Base-by-base conservation (phyloP, 495 filamentous ascomycete genomes). In the Podospora fimiseda region DNA sequence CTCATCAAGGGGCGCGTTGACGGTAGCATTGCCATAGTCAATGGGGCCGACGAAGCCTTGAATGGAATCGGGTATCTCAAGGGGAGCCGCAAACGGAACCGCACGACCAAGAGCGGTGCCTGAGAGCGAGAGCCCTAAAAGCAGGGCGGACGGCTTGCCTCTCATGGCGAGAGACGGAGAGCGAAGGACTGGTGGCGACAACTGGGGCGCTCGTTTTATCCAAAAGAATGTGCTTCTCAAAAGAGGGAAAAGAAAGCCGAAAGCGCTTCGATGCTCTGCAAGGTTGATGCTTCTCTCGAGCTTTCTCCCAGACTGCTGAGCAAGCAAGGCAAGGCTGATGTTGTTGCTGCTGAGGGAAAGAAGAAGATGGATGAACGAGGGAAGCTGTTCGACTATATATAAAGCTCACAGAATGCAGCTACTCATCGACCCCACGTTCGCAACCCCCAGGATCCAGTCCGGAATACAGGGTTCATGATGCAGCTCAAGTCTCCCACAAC, bases 1-100 rank as follows among this genome's bases (percentile, higher is more conserved):
- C 48, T 48, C 27, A 36, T 55, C 56, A 14, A 59, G 20, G 16
- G 56, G 56, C 0, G 56, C 56, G 23, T 59, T 59, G 51, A 59
- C 52, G 43, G 51, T 52, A 13, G 47, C 42, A 22, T 59, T 41
- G 21, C 51, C 56, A 33, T 51, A 55, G 9, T 13, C 1, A 15
- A 55, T 48, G n/a, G 56, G 56, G n/a, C 56, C 56, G 14, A 18
- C 9, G 48, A 51, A 59, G 13, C 56, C 56, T 5, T 51, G 33
- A 19, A 59, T 55, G 21, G 30, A 7, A 23, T 55, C 48, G 5
- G 50, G 55, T 8, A 11, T 2, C 13, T 50, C 48, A n/a, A n/a
- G n/a, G n/a, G n/a, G n/a, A n/a, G n/a, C n/a, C n/a, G n/a, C 44
- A 14, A 20, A n/a, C n/a, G n/a, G 21, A 14, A 20, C 20, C 27